Evolutionary conservation across 495 filamentous ascomycete genomes (phyloP).

Genomic region (Acidiella bohemica): DNA sequence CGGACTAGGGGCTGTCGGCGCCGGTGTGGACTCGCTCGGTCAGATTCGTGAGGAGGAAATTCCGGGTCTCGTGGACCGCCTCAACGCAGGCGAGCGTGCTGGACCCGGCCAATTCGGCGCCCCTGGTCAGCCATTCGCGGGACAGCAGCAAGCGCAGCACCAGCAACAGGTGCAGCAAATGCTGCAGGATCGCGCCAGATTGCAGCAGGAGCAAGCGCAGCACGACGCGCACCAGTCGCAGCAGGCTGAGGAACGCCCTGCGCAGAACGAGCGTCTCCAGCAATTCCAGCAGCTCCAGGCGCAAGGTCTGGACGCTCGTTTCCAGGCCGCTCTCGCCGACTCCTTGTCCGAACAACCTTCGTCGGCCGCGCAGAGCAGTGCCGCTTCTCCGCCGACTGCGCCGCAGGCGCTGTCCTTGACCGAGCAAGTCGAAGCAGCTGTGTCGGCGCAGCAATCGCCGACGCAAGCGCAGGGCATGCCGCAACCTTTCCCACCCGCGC

Average conservation of each 20-base stretch:
- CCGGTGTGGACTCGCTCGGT: slow-evolving; percentile 37
- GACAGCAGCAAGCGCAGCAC: slow-evolving; percentile 38
- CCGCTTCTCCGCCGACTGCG: slow-evolving; percentile 8
- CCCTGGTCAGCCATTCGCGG: slow-evolving; percentile 32
- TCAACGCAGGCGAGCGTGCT: slow-evolving; percentile 40
- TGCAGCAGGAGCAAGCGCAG: slow-evolving; percentile 52
- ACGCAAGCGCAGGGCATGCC: slow-evolving; percentile 46
- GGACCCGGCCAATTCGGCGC: slow-evolving; percentile 41
- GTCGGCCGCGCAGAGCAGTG: slow-evolving; percentile 13
- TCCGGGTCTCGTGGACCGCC: slow-evolving; percentile 43
- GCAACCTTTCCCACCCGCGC: slow-evolving; percentile 65
- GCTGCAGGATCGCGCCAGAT: slow-evolving; percentile 45
- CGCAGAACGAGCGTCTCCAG: slow-evolving; percentile 45
- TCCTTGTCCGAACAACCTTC: slow-evolving; percentile 5
- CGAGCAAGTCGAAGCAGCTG: slow-evolving; percentile 79
- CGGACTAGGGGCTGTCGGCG: slow-evolving; percentile 39
- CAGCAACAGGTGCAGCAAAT: slow-evolving; percentile 46
- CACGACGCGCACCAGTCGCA: slow-evolving; percentile 36
- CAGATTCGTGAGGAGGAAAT: slow-evolving; percentile 46
- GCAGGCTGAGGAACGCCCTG: slow-evolving; percentile 37
- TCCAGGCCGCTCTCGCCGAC: slow-evolving; percentile 8
- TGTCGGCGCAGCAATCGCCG: slow-evolving; percentile 51
- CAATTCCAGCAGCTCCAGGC: slow-evolving; percentile 45
- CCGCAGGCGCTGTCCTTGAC: slow-evolving; percentile 49
- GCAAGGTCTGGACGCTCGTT: slow-evolving; percentile 12